Percentiles rank a stretch among this genome's conserved stretches.
Evolutionary conservation across 306 rosid genomes (phyloP).

Genomic region (Vigna reflexopilosa): DNA sequence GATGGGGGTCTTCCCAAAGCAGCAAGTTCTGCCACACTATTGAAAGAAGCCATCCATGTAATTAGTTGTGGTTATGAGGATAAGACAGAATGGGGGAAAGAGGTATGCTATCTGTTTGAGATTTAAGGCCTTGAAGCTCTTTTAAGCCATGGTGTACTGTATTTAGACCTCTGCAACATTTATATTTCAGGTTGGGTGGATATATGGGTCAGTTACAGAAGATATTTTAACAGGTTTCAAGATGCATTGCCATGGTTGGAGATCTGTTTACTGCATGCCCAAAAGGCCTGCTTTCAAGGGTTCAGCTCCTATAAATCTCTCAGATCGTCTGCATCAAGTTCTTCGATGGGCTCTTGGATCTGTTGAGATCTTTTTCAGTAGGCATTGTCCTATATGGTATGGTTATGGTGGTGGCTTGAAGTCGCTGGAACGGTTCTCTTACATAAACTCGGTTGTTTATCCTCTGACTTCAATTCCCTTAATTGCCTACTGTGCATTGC

Average conservation of each 20-base stretch:
- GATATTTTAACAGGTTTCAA: conserved; percentile 94
- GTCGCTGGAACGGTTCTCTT: conserved; percentile 84
- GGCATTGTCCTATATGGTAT: conserved; percentile 94
- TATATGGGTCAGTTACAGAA: conserved; percentile 93
- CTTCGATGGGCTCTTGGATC: conserved; percentile 98
- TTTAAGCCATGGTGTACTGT: not conserved
- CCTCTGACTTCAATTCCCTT: conserved; percentile 93
- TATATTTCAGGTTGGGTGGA: conserved; percentile 85
- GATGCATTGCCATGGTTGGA: conserved; percentile 98
- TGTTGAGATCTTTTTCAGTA: conserved; percentile 83
- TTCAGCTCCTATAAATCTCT: conserved; percentile 91
- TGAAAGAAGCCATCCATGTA: conserved; percentile 91
- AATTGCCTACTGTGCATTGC: conserved; percentile 79
- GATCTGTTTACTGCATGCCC: conserved; percentile 94
- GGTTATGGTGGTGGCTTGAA: conserved; percentile 95
- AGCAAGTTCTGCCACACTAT: conserved; percentile 72
- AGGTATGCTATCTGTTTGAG: conserved; percentile 52
- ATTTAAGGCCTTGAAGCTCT: conserved; percentile 26
- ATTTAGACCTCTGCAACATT: conserved; percentile 14
- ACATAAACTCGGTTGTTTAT: conserved; percentile 89
- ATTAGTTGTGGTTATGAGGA: conserved; percentile 92
- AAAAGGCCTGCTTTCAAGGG: conserved; percentile 93
- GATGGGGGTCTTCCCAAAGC: conserved; percentile 80
- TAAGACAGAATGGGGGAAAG: conserved; percentile 88
- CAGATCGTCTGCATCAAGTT: conserved; percentile 91